Base-by-base conservation (phyloP, 106 monocot genomes). In the Alisma plantagoaquatica region DNA sequence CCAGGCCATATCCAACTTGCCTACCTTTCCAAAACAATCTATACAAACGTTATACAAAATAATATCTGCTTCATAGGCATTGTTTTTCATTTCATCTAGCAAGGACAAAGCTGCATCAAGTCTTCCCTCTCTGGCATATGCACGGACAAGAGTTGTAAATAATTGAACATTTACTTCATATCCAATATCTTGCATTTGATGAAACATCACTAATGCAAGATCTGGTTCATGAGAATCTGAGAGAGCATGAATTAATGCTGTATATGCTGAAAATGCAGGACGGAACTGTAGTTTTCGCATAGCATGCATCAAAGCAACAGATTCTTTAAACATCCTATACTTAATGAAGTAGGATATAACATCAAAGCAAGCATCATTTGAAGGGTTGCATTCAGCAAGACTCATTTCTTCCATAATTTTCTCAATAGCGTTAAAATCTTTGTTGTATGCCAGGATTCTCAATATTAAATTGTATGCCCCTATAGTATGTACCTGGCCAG, bases 1-100 rank as follows among this genome's bases (percentile, higher is more conserved):
- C 98, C 98, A 98, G 3, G 98, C 84, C 98, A 86, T 82, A 33
- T 98, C 98, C 33, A 98, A 73, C 61, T 98, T 98, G 10, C 98
- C 98, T 54, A 67, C 78, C 59, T 98, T 98, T 7, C 98, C 98
- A 55, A 90, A 98, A 64, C 81, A 79, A 41, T 98, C 90, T 41
- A 98, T 90, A 30, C 98, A 98, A 30, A 98, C 89, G 64, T 98
- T 98, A 41, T 86, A 98, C 43, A 98, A 41, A 38, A 98, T 78
- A 29, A 98, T 62, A 62, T 98, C 98, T 24, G 85, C 85, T 33
- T 70, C 61, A 43, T 79, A 61, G 43, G 90, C 75, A 51, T 61
- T 85, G 59, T 82, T 79, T 66, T 82, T 98, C 98, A 90, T 73
- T 67, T 90, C 82, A 21, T 89, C 89, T 59, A 98, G 28, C 35